phyloP scores from a whole-genome alignment of 805 yeast genomes.

The Spathaspora girioi region DNA sequence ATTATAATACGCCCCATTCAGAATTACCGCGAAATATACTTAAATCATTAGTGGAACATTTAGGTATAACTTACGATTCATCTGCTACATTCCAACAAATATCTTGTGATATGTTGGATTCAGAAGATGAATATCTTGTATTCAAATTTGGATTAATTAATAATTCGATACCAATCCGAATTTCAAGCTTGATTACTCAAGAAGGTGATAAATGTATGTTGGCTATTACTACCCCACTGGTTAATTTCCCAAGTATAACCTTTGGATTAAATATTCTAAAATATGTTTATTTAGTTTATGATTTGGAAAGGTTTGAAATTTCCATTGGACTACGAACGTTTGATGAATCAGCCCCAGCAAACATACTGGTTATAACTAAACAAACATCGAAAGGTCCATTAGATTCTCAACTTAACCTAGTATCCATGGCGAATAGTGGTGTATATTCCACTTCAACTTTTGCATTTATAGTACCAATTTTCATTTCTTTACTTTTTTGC shows the following conservation, averaged over 20 bases:
- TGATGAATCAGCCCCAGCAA: background rate
- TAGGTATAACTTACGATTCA: background rate
- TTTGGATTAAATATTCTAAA: conserved; percentile 28
- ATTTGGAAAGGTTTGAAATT: conserved; percentile 14
- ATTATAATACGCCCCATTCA: background rate
- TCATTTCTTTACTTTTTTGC: background rate
- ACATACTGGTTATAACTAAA: background rate
- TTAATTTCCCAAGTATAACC: background rate
- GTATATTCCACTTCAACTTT: background rate
- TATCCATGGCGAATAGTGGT: background rate
- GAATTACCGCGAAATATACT: background rate
- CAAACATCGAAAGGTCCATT: background rate
- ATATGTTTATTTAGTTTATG: conserved; percentile 22
- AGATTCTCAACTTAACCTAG: background rate
- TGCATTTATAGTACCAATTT: background rate
- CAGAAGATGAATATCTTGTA: background rate
- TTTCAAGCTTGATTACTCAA: background rate
- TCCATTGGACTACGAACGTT: background rate
- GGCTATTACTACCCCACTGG: background rate
- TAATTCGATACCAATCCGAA: background rate
- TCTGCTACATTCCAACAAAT: background rate
- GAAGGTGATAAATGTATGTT: conserved; percentile 1
- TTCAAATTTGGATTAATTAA: background rate
- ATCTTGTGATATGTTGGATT: background rate
- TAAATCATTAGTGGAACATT: background rate